phyloP scores from a whole-genome alignment of 1,284 basidiomycete genomes.

The Trichosporon ovoides region DNA sequence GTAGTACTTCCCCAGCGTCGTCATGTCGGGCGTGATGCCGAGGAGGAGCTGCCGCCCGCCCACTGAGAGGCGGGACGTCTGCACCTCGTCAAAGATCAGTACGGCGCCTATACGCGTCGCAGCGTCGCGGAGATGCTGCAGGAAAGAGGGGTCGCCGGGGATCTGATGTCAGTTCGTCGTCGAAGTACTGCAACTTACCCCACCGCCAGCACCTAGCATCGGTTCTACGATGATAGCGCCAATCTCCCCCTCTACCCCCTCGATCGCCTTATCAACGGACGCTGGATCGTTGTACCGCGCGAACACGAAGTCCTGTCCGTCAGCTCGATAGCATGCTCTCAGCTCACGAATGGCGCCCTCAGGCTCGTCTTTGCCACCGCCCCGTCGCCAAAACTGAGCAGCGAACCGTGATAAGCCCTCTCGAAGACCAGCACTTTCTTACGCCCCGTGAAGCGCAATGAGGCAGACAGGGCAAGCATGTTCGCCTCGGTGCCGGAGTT shows the following conservation, averaged over 20 bases:
- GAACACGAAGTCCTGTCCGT: constrained; percentile 22
- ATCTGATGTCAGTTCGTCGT: constrained; percentile 7
- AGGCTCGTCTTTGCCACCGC: neutral
- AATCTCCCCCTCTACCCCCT: constrained; percentile 37
- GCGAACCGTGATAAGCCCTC: constrained; percentile 29
- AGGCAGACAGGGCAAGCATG: constrained; percentile 52
- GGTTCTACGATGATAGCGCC: constrained; percentile 54
- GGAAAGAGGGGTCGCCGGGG: constrained; percentile 42
- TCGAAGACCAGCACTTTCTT: constrained; percentile 31
- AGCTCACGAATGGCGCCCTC: constrained; percentile 21
- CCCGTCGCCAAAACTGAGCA: constrained; percentile 21
- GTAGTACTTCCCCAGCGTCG: constrained; percentile 34
- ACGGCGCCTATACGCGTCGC: constrained; percentile 51
- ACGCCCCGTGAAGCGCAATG: constrained; percentile 42
- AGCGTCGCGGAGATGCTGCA: constrained; percentile 47
- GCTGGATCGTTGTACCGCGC: constrained; percentile 47
- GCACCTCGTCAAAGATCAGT: constrained; percentile 54
- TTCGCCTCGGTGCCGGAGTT: constrained; percentile 51
- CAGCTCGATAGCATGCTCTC: neutral
- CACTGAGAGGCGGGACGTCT: constrained; percentile 25
- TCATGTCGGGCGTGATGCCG: constrained; percentile 31
- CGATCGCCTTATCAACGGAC: constrained; percentile 36
- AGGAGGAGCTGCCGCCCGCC: constrained; percentile 28
- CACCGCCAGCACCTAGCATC: constrained; percentile 50
- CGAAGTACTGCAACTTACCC: constrained; percentile 21